Base-by-base conservation (phyloP, 1,284 basidiomycete species). In the Moesziomyces globuligerus region DNA sequence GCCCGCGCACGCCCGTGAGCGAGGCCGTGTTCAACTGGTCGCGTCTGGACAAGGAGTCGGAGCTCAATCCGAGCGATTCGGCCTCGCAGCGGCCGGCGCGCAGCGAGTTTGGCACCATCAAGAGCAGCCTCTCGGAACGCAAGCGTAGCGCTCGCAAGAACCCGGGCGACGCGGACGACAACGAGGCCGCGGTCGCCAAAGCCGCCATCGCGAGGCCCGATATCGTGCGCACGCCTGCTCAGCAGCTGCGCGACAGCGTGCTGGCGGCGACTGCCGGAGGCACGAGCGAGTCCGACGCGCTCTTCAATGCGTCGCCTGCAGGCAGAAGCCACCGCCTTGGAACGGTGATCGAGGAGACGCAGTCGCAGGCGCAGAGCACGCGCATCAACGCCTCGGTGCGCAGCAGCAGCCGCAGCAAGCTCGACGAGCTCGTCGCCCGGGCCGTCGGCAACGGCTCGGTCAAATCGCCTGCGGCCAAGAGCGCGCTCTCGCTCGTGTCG, bases 301-400 rank as follows among this genome's bases (percentile, higher is more conserved):
- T 62, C 37, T 56, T 56, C 45, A 43, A 64, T 29, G 48, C 48
- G 15, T 56, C 52, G 10, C 60, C 53, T 4, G 39, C 48, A 3
- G 38, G 29, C 6, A 44, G 60, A 7, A 43, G 56, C 25, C 45
- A 61, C 23, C 51, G 59, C 9, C 64, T 76, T 11, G 75, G 66
- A 20, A 75, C 73, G 7, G 75, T 76, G 8, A 57, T 76, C 34
- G 73, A 76, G 18, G 75, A 76, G 41, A 75, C 75, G 11, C 58
- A 65, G 26, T 74, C 72, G 37, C 74, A 75, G 28, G 60, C 74
- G 5, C 73, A 73, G 46, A 69, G 65, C 41, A 70, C 64, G 3
- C 36, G 55, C 9, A 42, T 66, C 20, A 60, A 70, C 17, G 60
- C 55, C 24, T 70, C 66, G 17, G 32, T 70, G 11, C 59, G 57